Conservation (phyloP, 495 filamentous ascomycete genomes). For the Neurospora sp. region DNA sequence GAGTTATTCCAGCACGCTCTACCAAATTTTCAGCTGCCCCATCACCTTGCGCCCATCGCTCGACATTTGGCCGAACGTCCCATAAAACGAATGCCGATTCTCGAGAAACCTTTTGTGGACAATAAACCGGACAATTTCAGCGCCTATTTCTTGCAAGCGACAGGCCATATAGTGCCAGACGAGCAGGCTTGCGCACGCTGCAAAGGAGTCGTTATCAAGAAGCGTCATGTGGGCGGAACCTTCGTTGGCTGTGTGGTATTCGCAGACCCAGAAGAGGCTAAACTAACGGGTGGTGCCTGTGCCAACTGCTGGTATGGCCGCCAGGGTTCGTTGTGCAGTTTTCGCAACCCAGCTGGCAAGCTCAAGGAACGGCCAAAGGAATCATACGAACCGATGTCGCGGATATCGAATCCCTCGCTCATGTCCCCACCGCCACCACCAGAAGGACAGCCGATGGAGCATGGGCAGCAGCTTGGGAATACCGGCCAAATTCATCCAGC, state of each 20-base stretch:
- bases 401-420: background rate
- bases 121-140: slow-evolving; percentile 6
- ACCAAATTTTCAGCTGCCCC: too few relatives aligned
- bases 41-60: background rate
- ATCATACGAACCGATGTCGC: background rate
- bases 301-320: slow-evolving; percentile 18
- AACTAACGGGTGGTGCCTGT: slow-evolving; percentile 6
- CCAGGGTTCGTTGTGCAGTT: slow-evolving; percentile 7
- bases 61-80: background rate
- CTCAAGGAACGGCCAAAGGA: background rate
- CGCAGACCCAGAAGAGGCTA: background rate
- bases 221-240: background rate
- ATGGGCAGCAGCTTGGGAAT: background rate
- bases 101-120: background rate
- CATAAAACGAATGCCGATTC: slow-evolving; percentile 5
- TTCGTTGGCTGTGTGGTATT: slow-evolving; percentile 6
- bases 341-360: background rate
- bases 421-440: background rate
- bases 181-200: slow-evolving; percentile 8
- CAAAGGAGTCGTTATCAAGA: background rate
- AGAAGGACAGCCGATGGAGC: background rate
- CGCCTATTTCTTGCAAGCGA: slow-evolving; percentile 14
- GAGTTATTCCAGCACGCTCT: background rate
- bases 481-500: background rate
- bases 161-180: background rate